Evolutionary conservation across 164 flowering plant genomes (phyloP).

Genomic region (Platanus orientalis): DNA sequence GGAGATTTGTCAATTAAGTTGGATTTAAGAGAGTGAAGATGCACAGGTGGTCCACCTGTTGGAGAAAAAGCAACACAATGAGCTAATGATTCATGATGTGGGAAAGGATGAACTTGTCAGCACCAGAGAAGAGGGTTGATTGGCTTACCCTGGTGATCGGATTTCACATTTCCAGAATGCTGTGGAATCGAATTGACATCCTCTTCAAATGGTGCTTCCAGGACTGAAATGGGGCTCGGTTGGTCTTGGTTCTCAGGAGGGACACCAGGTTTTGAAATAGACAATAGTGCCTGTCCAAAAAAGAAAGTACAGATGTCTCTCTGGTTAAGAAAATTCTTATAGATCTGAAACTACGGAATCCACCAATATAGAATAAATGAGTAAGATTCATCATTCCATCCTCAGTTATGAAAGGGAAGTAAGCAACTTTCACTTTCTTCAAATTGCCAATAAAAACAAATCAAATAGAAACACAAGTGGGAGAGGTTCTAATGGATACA

Average conservation of each 20-base stretch:
- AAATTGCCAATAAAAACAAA: no score
- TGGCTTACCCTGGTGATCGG: conserved; percentile 35
- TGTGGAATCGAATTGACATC: conserved; percentile 37
- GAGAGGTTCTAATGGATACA: not conserved
- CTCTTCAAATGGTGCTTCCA: conserved; percentile 49
- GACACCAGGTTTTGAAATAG: conserved; percentile 12
- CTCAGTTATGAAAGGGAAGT: no score
- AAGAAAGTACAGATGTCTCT: no score
- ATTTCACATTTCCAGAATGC: conserved; percentile 27
- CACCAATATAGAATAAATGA: no score
- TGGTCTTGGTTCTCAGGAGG: conserved; percentile 39
- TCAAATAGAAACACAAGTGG: not conserved
- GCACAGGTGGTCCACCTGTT: conserved; percentile 35
- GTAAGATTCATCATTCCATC: no score
- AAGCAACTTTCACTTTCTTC: no score
- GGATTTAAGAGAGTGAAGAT: conserved; percentile 25
- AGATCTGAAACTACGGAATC: not conserved
- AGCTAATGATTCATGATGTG: not conserved
- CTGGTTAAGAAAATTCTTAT: not conserved
- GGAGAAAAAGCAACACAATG: conserved; percentile 4
- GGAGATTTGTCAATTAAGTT: conserved; percentile 78
- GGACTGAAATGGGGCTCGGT: conserved; percentile 46
- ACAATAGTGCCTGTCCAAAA: conserved; percentile 15
- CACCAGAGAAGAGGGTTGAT: not conserved
- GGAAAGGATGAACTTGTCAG: not conserved